Evolutionary conservation across 441 rosid species (phyloP).

Genomic region (Erodium trifolium): DNA sequence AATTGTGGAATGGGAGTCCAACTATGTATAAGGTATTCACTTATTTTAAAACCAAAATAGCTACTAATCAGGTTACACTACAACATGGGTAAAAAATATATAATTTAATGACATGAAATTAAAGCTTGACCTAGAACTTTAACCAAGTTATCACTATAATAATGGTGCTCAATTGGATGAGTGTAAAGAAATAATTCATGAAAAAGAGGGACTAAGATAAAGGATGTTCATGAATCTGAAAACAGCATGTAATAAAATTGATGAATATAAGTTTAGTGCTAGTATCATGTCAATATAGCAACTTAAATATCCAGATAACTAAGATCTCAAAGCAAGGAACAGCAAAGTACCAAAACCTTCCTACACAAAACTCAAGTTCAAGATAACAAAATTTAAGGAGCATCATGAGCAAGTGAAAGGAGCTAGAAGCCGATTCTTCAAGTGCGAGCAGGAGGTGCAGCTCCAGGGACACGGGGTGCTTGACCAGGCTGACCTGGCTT

Average conservation of each 20-base stretch:
- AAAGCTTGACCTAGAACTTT: too few relatives aligned
- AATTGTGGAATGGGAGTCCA: too few relatives aligned
- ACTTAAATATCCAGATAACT: not conserved
- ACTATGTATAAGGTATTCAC: too few relatives aligned
- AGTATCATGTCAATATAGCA: not conserved
- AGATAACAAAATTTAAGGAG: conserved; percentile 9
- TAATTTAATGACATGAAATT: too few relatives aligned
- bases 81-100: too few relatives aligned
- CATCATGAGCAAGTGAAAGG: not conserved
- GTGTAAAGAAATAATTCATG: too few relatives aligned
- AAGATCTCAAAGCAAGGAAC: not conserved
- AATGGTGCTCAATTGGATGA: too few relatives aligned
- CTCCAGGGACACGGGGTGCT: conserved; percentile 23
- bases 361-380: conserved; percentile 14
- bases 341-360: conserved; percentile 5
- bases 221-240: not conserved
- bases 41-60: too few relatives aligned
- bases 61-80: too few relatives aligned
- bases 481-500: conserved; percentile 33
- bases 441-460: conserved; percentile 20
- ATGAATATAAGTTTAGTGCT: not conserved
- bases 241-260: not conserved
- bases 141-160: too few relatives aligned
- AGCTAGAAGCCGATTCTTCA: conserved; percentile 14
- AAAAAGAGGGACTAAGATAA: too few relatives aligned